Conservation (phyloP, 2,329 filamentous ascomycete species). For the Aspergillus eucalypticola region DNA sequence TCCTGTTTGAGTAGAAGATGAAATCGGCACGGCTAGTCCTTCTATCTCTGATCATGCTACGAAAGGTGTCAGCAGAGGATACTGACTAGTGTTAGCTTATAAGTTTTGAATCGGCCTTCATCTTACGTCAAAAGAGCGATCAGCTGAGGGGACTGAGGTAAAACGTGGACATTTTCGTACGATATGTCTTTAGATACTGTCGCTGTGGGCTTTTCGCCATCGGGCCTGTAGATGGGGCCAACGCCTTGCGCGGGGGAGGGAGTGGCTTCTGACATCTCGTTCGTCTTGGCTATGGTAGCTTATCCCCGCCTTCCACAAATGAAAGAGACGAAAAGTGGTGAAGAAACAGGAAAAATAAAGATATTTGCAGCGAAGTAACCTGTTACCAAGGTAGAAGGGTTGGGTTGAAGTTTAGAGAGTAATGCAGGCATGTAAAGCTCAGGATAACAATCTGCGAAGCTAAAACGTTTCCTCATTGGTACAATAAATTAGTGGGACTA, state of each 20-base stretch:
- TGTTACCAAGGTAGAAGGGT: too few species aligned
- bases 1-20: conserved; percentile 98
- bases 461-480: too few species aligned
- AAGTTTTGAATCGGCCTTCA: conserved; percentile 2
- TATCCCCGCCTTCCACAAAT: not conserved
- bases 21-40: conserved; percentile 91
- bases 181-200: conserved; percentile 82
- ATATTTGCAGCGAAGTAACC: too few species aligned
- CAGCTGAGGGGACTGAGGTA: conserved; percentile 91
- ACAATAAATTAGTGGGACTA: too few species aligned
- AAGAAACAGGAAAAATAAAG: not conserved
- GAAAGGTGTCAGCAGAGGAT: conserved; percentile 8
- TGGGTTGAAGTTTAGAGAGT: too few species aligned
- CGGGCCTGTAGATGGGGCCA: conserved; percentile 75
- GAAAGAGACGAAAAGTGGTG: not conserved
- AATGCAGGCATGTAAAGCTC: too few species aligned
- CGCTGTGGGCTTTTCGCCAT: conserved; percentile 77
- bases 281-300: conserved; percentile 23
- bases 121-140: conserved; percentile 96
- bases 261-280: conserved; percentile 29
- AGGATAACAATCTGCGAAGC: too few species aligned
- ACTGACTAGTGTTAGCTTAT: not conserved
- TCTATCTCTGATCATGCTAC: conserved; percentile 91
- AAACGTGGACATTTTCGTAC: conserved; percentile 83
- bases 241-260: conserved; percentile 64